Evolutionary conservation across 1,139 yeast genomes (phyloP).

Genomic region (Zhuliangozyma blackwelliae): DNA sequence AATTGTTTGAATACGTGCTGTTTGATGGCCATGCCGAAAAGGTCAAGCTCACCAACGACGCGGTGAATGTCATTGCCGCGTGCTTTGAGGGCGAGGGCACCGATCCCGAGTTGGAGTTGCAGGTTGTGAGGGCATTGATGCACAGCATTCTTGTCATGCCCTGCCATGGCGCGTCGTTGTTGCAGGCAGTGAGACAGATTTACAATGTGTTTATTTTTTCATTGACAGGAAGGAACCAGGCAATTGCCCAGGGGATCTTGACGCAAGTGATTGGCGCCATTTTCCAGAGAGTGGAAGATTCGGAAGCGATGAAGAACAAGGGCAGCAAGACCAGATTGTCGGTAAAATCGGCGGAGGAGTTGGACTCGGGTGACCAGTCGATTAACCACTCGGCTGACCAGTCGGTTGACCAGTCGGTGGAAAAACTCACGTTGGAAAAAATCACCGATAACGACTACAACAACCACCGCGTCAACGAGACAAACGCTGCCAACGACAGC

Average conservation of each 20-base stretch:
- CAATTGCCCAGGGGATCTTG: slow-evolving; percentile 91
- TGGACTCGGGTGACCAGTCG: slow-evolving; percentile 3
- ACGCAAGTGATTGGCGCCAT: slow-evolving; percentile 87
- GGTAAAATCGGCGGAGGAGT: slow-evolving; percentile 13
- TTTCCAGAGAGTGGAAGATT: slow-evolving; percentile 64
- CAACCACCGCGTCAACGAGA: slow-evolving; percentile 50
- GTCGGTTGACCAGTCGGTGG: slow-evolving; percentile 10
- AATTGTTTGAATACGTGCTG: slow-evolving; percentile 41
- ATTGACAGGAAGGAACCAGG: slow-evolving; percentile 76
- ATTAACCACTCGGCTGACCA: slow-evolving; percentile 5
- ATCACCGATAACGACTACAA: slow-evolving; percentile 42
- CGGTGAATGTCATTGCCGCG: slow-evolving; percentile 78
- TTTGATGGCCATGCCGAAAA: slow-evolving; percentile 38
- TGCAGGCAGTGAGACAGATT: slow-evolving; percentile 89
- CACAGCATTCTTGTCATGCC: slow-evolving; percentile 81
- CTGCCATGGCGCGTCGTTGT: slow-evolving; percentile 84
- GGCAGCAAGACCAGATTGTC: slow-evolving; percentile 16
- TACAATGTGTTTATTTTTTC: slow-evolving; percentile 89
- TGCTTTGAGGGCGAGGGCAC: slow-evolving; percentile 92
- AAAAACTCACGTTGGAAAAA: slow-evolving; percentile 54
- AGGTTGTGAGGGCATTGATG: slow-evolving; percentile 86
- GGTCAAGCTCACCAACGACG: slow-evolving; percentile 69
- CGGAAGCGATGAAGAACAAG: slow-evolving; percentile 14
- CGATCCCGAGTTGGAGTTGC: slow-evolving; percentile 82
- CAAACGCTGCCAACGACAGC: slow-evolving; percentile 36